Conservation (phyloP, 352 stramenopile genomes). For the Sclerospora graminicola region DNA sequence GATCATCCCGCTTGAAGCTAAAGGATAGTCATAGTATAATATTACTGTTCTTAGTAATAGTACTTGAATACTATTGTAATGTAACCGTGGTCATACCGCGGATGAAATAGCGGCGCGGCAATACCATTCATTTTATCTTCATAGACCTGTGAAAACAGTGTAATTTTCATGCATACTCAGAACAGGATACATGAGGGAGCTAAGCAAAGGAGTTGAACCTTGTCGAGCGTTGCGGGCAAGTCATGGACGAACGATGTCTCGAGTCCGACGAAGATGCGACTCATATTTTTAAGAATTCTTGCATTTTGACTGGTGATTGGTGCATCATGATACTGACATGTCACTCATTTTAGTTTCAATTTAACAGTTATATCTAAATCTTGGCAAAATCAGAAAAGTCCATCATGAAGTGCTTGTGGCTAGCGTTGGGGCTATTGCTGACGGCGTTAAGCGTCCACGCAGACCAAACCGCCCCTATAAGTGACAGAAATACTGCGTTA, state of each 20-base stretch:
- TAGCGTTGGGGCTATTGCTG: slow-evolving; percentile 11
- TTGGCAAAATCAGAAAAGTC: background rate
- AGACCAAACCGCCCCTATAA: background rate
- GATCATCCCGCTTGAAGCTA: slow-evolving; percentile 66
- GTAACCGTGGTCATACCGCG: slow-evolving; percentile 23
- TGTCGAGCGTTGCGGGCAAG: slow-evolving; percentile 48
- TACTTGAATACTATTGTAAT: background rate
- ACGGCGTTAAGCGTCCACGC: slow-evolving; percentile 2
- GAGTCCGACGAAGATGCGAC: slow-evolving; percentile 65
- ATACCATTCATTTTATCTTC: slow-evolving; percentile 77
- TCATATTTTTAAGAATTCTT: slow-evolving; percentile 8
- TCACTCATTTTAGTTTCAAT: background rate
- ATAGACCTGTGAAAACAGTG: slow-evolving; percentile 27
- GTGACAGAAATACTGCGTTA: background rate
- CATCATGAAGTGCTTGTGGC: slow-evolving; percentile 2
- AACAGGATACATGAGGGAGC: background rate
- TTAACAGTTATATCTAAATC: background rate
- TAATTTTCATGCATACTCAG: background rate
- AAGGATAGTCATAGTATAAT: background rate
- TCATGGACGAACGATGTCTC: slow-evolving; percentile 70
- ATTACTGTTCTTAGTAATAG: background rate
- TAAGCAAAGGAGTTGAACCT: slow-evolving; percentile 15
- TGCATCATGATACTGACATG: slow-evolving; percentile 1
- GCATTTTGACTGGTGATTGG: slow-evolving; percentile 4
- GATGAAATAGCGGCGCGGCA: slow-evolving; percentile 74